phyloP scores from a whole-genome alignment of 2,329 filamentous ascomycete genomes.

The Polychaeton citri region DNA sequence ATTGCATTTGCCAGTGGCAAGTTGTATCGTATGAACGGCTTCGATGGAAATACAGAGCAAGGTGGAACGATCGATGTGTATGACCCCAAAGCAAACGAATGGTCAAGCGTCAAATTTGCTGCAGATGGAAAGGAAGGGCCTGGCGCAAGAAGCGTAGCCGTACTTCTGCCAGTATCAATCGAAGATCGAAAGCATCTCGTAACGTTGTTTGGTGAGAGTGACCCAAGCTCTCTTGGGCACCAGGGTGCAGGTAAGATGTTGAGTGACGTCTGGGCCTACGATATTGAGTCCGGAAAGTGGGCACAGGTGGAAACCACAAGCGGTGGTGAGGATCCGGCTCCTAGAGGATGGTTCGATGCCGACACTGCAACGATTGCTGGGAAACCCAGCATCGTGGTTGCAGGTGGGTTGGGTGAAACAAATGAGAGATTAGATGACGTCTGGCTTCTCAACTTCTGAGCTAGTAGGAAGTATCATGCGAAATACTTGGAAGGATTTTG shows the following conservation, averaged over 20 bases:
- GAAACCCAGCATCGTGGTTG: constrained; percentile 29
- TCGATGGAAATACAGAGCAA: constrained; percentile 55
- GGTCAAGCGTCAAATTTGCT: constrained; percentile 25
- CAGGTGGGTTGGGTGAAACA: constrained; percentile 38
- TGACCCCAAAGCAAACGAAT: constrained; percentile 24
- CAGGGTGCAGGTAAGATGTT: constrained; percentile 45
- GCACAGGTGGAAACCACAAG: constrained; percentile 14
- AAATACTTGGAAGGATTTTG: too few relatives aligned
- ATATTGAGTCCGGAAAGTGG: constrained; percentile 24
- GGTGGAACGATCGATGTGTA: constrained; percentile 60
- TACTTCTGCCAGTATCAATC: constrained; percentile 29
- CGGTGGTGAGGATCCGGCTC: constrained; percentile 14
- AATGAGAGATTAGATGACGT: constrained; percentile 39
- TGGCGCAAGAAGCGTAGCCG: constrained; percentile 36
- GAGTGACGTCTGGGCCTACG: constrained; percentile 37
- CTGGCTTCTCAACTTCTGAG: constrained; percentile 33
- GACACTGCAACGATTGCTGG: constrained; percentile 24
- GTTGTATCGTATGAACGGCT: constrained; percentile 70
- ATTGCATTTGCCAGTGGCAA: constrained; percentile 51
- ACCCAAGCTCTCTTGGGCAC: constrained; percentile 40
- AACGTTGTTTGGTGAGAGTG: constrained; percentile 41
- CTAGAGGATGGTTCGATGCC: constrained; percentile 43
- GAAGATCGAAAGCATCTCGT: constrained; percentile 27
- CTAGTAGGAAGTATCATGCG: too few relatives aligned
- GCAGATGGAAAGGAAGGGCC: constrained; percentile 35